Evolutionary conservation across 306 rosid genomes (phyloP), one percentile per base, ranked within the genome.

Genomic region (Styphnolobium japonicum): DNA sequence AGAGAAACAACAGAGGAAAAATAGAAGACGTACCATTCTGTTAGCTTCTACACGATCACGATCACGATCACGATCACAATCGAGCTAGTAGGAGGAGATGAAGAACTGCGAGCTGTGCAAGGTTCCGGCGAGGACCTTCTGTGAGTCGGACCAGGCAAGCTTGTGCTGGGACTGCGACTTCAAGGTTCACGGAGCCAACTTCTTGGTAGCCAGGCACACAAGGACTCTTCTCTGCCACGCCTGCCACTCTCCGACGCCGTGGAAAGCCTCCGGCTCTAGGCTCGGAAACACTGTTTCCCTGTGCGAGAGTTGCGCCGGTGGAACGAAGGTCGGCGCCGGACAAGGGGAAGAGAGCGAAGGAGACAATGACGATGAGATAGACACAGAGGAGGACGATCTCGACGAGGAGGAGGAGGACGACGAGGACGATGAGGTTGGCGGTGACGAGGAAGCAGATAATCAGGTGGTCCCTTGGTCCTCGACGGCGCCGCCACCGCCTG

Each of bases 101-200:
- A 92, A 88, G 86, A 86, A 70, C 25, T 93, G 97, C 49, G 97
- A 91, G 76, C 84, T 93, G 0, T 93, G 97, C 80, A 87, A 84
- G 78, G 73, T 49, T 46, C 88, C 85, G 60, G 93, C 97, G 2
- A 79, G 87, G 67, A 81, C 88, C 56, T 88, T 75, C 87, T 93
- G 97, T 39, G 94, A 93, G 55, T 88, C 96, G 0, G 97, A 93
- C 81, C 86, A 87, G 79, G 97, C 97, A 0, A 88, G 83, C 74
- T 49, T 93, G 10, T 93, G 97, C 81, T 93, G 96, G 97, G 77
- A 66, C 81, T 93, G 97, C 84, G 97, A 93, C 73, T 86, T 85
- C 3, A 88, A 81, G 84, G 94, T 93, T 6, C 97, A 93, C 82
- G 85, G 89, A 2, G 96, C 96, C 27, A 93, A 93, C 69, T 93